Base-by-base conservation (phyloP, 805 yeast genomes). In the Lipomyces kockii region DNA sequence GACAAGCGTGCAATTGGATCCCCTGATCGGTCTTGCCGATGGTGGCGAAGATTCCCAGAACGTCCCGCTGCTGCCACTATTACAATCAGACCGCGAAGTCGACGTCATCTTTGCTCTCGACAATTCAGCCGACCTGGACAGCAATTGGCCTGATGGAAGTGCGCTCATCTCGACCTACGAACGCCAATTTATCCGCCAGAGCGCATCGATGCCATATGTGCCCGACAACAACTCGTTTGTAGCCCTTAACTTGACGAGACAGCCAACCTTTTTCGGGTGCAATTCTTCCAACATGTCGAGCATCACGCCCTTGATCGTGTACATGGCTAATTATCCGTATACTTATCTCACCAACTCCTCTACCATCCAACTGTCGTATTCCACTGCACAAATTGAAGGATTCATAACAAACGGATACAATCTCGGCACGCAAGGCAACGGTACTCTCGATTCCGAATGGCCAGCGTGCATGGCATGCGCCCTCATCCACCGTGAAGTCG, bases 261-360 rank as follows among this genome's bases (percentile, higher is more conserved):
- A 79, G 66, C 97, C 97, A 14, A 80, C 87, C 0, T 91, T 92
- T 78, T 89, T 92, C 75, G 97, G 98, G 3, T 93, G 97, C 78
- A 81, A 88, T 74, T 81, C 86, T 7, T 70, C 77, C 3, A 87
- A 88, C 74, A 78, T 69, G 27, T 65, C 75, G 7, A 43, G 35
- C 20, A 29, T 57, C 27, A 79, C 77, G 51, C 76, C 76, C 25
- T 81, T 91, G 65, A 83, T 92, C 53, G 86, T 92, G n/a, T 91
- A 89, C 74, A 82, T 86, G 64, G 93, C 96, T 58, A 92, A 92
- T 77, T 77, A 87, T 63, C 89, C 91, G 46, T 87, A 85, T 76
- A 81, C 88, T 34, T 88, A 77, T 75, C 79, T 80, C 74, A 84
- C 94, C 39, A 92, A 91, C 77, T 85, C 89, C n/a, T 86, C 91